Conservation (phyloP, 805 yeast species). For the Helenozyma rhizophorensis region DNA sequence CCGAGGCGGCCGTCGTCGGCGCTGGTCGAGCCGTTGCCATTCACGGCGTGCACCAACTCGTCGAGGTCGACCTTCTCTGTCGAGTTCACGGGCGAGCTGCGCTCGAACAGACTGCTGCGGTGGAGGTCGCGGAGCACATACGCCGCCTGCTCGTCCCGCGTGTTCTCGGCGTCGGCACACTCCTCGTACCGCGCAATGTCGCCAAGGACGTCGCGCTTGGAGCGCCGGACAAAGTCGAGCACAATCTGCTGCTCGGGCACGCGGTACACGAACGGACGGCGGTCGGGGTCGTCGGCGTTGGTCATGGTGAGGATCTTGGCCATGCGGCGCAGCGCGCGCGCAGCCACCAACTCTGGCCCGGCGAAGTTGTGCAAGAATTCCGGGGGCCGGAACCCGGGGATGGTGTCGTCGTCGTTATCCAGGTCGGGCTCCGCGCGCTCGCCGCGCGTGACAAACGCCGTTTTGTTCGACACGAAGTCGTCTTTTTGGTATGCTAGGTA, state of each 20-base stretch:
- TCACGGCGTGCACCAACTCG: constrained; percentile 43
- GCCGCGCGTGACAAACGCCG: constrained; percentile 3
- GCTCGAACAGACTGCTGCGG: too few species aligned
- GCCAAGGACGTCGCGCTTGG: constrained; percentile 17
- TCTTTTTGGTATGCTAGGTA: constrained; percentile 25
- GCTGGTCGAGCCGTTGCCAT: too few species aligned
- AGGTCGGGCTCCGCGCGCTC: constrained; percentile 30
- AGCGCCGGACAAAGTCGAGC: constrained; percentile 58
- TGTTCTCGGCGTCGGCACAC: constrained; percentile 1
- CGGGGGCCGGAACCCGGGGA: constrained; percentile 30
- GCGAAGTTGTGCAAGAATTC: constrained; percentile 30
- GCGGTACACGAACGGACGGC: constrained; percentile 50
- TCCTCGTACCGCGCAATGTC: constrained; percentile 23
- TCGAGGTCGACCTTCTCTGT: constrained; percentile 39
- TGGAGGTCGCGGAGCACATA: constrained; percentile 2
- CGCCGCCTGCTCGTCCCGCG: constrained; percentile 8
- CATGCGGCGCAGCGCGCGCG: constrained; percentile 16
- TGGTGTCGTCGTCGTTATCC: constrained; percentile 18
- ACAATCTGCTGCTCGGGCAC: constrained; percentile 66
- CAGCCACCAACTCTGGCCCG: constrained; percentile 31
- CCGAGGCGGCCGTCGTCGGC: background rate
- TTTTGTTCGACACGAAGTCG: constrained; percentile 17
- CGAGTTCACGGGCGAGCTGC: too few species aligned
- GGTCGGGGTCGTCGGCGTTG: constrained; percentile 15
- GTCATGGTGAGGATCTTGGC: constrained; percentile 13